phyloP scores from a whole-genome alignment of 179 eudicot species.

The Patellifolia procumbens region DNA sequence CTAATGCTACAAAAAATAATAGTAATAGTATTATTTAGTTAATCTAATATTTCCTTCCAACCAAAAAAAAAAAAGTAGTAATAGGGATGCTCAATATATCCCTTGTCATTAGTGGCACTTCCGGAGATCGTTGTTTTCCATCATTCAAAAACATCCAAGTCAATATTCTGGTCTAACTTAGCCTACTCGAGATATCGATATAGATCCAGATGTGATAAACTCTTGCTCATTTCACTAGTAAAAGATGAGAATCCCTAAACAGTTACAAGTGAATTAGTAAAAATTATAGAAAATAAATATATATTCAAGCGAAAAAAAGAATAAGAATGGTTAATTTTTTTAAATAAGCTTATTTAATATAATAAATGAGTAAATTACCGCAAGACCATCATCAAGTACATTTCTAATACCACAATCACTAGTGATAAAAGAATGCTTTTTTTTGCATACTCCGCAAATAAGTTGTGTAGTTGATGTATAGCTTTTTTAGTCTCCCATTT shows the following conservation, averaged over 20 bases:
- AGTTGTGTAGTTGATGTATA: neutral
- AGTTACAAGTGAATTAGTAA: too few relatives aligned
- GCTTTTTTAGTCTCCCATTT: neutral
- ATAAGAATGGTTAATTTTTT: too few relatives aligned
- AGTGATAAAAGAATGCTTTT: too few relatives aligned
- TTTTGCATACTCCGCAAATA: slow-evolving; percentile 2
- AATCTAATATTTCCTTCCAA: too few relatives aligned
- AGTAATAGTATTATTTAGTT: too few relatives aligned
- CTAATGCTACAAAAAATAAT: too few relatives aligned
- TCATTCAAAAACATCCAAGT: neutral
- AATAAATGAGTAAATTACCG: too few relatives aligned
- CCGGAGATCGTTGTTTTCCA: neutral
- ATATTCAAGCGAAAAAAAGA: too few relatives aligned
- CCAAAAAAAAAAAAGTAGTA: too few relatives aligned
- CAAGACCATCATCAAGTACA: neutral
- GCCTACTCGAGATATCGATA: slow-evolving; percentile 11
- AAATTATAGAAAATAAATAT: too few relatives aligned
- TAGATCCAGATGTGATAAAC: neutral
- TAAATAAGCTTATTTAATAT: too few relatives aligned
- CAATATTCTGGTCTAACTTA: neutral
- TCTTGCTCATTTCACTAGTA: neutral
- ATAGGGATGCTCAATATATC: slow-evolving; percentile 6
- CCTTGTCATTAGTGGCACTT: slow-evolving; percentile 8
- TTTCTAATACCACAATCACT: too few relatives aligned
- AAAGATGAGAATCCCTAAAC: neutral